Base-by-base conservation (phyloP, 2,329 filamentous ascomycete species). In the Ophiostoma fasciatum region DNA sequence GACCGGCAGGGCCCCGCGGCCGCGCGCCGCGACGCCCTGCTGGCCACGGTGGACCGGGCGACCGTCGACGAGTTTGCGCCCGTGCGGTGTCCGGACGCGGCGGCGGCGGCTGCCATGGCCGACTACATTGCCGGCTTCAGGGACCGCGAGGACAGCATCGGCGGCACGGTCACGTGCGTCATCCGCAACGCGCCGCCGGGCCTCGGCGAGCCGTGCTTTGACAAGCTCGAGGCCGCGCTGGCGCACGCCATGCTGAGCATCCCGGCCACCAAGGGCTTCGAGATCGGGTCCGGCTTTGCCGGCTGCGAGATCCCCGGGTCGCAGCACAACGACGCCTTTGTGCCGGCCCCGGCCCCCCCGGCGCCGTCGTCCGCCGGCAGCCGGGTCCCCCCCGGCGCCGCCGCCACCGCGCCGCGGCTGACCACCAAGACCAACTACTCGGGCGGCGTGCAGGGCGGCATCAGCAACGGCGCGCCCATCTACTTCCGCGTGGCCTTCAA, bases 401-500 rank as follows among this genome's bases (percentile, higher is more conserved):
- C 64, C 21, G 56, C 66, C 13, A 57, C 62, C 21, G 61, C 63
- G 40, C 73, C 80, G 14, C 69, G 66, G 43, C 69, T 94, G 36
- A 78, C 76, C 8, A 94, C 88, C 38, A 82, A 80, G 63, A 94
- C 88, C 19, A 96, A 96, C 65, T 85, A 94, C 65, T 88, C 80
- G 3, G 88, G 88, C 11, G 90, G 88, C 45, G 83, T 96, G 48
- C 88, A 96, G 62, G 90, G 88, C 29, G 88, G 88, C 35, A 96
- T 96, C 59, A 79, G 81, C 34, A 96, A 96, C 58, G 90, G 88
- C 39, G 82, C 83, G 26, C 79, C 78, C 40, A 84, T 96, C 61
- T 96, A 90, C 68, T 96, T 96, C 72, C 76, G 81, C 34, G 78
- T 94, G 5, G 87, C 74, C 13, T 96, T 96, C 74, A 96, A 96